A percentile compares a stretch with the other conserved stretches of the same genome.
phyloP scores from a whole-genome alignment of 2,329 filamentous ascomycete genomes.

The Cladosporium halotolerans region DNA sequence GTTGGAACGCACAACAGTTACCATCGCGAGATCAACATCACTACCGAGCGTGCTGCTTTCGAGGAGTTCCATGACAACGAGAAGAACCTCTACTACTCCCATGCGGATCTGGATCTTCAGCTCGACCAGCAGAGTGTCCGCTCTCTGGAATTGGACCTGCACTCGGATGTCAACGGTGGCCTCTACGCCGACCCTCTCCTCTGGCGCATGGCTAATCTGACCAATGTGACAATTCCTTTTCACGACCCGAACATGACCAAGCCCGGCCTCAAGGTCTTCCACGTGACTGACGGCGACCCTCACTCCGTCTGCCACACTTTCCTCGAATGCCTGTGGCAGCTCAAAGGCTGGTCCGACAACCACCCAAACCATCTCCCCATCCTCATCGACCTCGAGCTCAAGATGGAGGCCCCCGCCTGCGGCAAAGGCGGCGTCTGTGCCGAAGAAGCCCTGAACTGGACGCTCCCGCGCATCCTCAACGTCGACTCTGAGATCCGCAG shows the following conservation, averaged over 20 bases:
- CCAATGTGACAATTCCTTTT: constrained; percentile 31
- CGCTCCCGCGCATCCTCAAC: constrained; percentile 36
- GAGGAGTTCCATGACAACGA: constrained; percentile 33
- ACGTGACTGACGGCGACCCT: constrained; percentile 46
- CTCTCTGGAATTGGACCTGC: constrained; percentile 45
- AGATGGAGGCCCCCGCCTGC: constrained; percentile 35
- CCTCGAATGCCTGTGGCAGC: constrained; percentile 37
- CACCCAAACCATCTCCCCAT: constrained; percentile 43
- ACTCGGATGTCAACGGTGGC: constrained; percentile 44
- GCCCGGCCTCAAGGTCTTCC: constrained; percentile 45
- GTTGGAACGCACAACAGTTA: constrained; percentile 49
- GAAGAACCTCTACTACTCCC: constrained; percentile 44
- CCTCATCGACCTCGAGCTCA: constrained; percentile 46
- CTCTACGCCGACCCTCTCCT: constrained; percentile 43
- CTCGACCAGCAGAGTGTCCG: constrained; percentile 42
- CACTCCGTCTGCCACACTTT: constrained; percentile 44
- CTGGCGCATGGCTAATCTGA: constrained; percentile 36
- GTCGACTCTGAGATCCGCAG: constrained; percentile 45
- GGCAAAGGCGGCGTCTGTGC: constrained; percentile 32
- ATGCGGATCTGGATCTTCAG: constrained; percentile 41
- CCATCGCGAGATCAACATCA: constrained; percentile 40
- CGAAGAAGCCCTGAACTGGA: constrained; percentile 40
- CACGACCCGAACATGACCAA: constrained; percentile 35
- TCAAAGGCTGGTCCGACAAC: constrained; percentile 41
- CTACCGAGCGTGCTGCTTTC: constrained; percentile 38